Base-by-base conservation (phyloP, 768 basidiomycete species). In the Boletellus sp. region DNA sequence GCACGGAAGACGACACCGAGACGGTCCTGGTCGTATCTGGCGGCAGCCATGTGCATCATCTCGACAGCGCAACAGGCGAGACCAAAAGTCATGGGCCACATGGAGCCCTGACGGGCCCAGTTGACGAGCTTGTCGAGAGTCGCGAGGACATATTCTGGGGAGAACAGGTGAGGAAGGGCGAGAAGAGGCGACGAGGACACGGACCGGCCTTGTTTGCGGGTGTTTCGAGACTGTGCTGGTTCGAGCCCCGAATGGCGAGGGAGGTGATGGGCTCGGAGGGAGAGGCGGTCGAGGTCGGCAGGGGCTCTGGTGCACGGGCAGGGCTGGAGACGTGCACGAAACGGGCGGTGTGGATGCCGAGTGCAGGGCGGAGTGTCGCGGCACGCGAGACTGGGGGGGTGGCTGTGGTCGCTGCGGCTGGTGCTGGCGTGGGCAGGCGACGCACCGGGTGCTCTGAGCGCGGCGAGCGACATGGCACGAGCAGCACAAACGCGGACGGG, bases 41-140 rank as follows among this genome's bases (percentile, higher is more conserved):
- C 91, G 36, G 96, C 94, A 43, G 96, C 96, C 94, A 98, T 95
- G 75, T 99, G 96, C 94, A 96, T 97, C 89, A 92, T 91, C 74
- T 99, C 96, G 28, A 99, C 96, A 20, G 96, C 96, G 70, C 96
- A 99, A 70, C 96, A 99, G 5, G 96, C 96, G 45, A 99, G 81
- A 73, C 95, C 92, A 69, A 90, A 94, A 43, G 94, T 97, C 94
- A 98, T 97, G 10, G 96, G 96, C 96, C 96, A 98, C 84, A 97
- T 95, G 35, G 93, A 95, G 51, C 95, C 87, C 72, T 98, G 95
- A 47, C 94, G 76, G 9, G 87, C 95, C 96, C 96, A 98, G 69
- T 97, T 98, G 61, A 87, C 86, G 16, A 98, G 78, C 72, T 98
- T 98, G 76, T 99, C 96, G 47, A 96, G 72, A 0, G 94, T 95